Evolutionary conservation across 169 alveolate genomes (phyloP), one percentile per base, ranked within the genome.

Genomic region (Eimeria praecox): DNA sequence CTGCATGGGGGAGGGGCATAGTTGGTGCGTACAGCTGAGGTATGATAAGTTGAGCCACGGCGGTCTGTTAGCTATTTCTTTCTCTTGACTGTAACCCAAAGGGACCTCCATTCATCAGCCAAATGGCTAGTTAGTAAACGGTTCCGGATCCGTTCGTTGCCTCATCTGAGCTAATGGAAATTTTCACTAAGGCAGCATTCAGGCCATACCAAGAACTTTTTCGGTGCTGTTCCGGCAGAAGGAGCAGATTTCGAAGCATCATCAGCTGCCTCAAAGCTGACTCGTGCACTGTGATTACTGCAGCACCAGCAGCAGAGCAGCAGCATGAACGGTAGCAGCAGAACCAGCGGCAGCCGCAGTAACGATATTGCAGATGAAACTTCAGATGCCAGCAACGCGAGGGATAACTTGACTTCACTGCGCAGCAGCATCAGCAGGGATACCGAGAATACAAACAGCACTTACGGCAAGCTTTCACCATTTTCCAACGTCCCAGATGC

Each of bases 291-390:
- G n/a, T 14, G 40, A 82, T 33, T 44, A 78, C 64, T 30, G 73
- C 90, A 49, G 16, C n/a, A n/a, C n/a, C 90, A 33, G 77, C 82
- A 27, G 93, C 93, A 30, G 10, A 16, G 82, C 56, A 62, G 62
- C 82, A 87, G 93, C 64, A 87, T 87, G 93, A 62, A 66, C 64
- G 93, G 40, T 35, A 87, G 93, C 82, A 62, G 64, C 93, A 62
- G 93, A 18, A 40, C 40, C 83, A 62, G 82, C 80, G 64, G 93
- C 12, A 46, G 49, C 93, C 62, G 93, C 83, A 87, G 93, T 38
- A 62, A 44, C 78, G 42, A 9, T 71, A 87, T 80, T 30, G 33
- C 40, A 22, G 73, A 71, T 46, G 91, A 59, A 30, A 10, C n/a
- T 83, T 40, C 91, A 59, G 73, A 83, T 49, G 75, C 49, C 52